phyloP scores from a whole-genome alignment of 2,329 filamentous ascomycete genomes.

The Verticillium nubilum region DNA sequence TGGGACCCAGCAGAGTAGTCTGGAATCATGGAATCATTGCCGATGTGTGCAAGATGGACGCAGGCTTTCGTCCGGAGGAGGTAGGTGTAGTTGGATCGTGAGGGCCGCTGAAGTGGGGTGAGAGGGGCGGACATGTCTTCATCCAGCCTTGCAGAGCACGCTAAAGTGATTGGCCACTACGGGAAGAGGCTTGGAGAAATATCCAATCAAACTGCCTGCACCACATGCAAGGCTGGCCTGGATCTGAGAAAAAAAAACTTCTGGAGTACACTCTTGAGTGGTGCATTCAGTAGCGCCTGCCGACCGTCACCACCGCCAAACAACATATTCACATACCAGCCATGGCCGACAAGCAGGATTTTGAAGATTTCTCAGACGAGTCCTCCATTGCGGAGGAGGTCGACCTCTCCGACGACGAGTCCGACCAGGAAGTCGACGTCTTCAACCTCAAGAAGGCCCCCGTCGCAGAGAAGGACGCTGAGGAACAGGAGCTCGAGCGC shows the following conservation, averaged over 20 bases:
- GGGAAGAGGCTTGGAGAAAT: not conserved
- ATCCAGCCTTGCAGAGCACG: not conserved
- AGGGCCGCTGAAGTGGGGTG: too few relatives aligned
- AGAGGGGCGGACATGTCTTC: too few relatives aligned
- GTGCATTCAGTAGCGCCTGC: not conserved
- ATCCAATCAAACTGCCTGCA: not conserved
- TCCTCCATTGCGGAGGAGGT: conserved; percentile 10
- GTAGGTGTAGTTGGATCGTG: too few relatives aligned
- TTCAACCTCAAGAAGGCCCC: conserved; percentile 15
- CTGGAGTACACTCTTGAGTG: conserved; percentile 5
- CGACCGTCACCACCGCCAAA: not conserved
- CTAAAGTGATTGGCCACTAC: not conserved
- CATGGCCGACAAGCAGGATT: conserved; percentile 13
- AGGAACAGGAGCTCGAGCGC: conserved; percentile 80
- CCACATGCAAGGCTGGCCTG: conserved; percentile 7
- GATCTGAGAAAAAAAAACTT: conserved; percentile 8
- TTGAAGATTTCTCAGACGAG: conserved; percentile 12
- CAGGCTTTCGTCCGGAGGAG: too few relatives aligned
- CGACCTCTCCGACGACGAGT: conserved; percentile 10
- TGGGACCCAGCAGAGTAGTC: too few relatives aligned
- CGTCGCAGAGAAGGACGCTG: conserved; percentile 64
- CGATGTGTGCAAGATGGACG: too few relatives aligned
- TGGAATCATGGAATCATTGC: too few relatives aligned
- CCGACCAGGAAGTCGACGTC: conserved; percentile 19
- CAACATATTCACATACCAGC: conserved; percentile 1